Base-by-base conservation (phyloP, 768 basidiomycete species). In the Tulasnella sp. region DNA sequence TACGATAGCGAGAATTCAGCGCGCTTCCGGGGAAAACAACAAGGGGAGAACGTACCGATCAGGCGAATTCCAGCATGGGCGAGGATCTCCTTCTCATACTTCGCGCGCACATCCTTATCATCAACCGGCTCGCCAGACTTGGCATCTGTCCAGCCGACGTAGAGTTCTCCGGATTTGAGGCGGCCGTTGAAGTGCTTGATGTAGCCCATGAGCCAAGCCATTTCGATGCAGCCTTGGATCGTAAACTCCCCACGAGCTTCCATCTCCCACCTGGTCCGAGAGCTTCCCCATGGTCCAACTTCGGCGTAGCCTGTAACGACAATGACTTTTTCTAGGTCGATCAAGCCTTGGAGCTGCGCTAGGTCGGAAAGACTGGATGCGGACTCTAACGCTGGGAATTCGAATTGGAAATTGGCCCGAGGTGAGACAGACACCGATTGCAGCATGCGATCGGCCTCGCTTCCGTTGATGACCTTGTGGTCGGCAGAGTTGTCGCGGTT, bases 251-350 rank as follows among this genome's bases (percentile, higher is more conserved):
- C 97, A 71, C 91, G 90, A 71, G 96, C 97, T 85, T 99, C 98
- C 96, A 99, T 99, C 87, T 99, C 98, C 98, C 98, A 99, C 80
- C 98, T 91, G 2, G 98, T 99, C 80, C 98, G 92, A 21, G 97
- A 94, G 84, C 95, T 96, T 82, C 98, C 98, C 97, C 97, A 99
- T 18, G 98, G 98, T 2, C 98, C 94, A 75, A 99, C 95, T 85
- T 99, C 98, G 42, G 94, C 97, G 85, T 95, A 99, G 81, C 98
- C 98, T 68, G 98, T 97, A 83, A 98, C 88, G 79, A 99, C 98
- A 80, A 96, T 87, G 80, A 98, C 97, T 86, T 97, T 97, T 81
- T 99, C 98, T 34, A 99, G 88, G 84, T 99, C 98, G 81, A 99
- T 90, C 80, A 98, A 87, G 42, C 96, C 96, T 42, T 90, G 94